Conservation (phyloP, 2,329 filamentous ascomycete species). For the Xylariaceae sp. region DNA sequence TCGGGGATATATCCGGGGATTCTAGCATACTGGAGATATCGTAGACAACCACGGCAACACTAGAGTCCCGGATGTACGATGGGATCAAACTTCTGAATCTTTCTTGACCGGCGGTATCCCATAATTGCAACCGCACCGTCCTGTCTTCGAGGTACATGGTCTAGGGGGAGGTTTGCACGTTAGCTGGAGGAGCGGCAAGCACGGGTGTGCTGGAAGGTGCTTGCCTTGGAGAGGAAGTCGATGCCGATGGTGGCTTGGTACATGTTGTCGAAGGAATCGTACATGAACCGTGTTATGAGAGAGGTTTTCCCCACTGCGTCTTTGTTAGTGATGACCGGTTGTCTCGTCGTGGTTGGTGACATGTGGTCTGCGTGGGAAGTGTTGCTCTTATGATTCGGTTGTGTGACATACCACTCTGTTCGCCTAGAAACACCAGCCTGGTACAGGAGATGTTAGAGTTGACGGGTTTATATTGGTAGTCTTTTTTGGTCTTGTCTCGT, state of each 20-base stretch:
- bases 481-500: too few species aligned
- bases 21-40: conserved; percentile 76
- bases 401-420: conserved; percentile 82
- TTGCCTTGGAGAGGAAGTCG: conserved; percentile 96
- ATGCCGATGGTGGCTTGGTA: conserved; percentile 99
- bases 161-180: too few species aligned
- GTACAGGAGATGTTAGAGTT: conserved; percentile 14
- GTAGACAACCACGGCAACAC: conserved; percentile 96
- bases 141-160: conserved; percentile 99
- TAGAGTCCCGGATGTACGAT: conserved; percentile 97
- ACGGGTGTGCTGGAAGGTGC: too few species aligned
- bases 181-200: too few species aligned
- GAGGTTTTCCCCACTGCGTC: conserved; percentile 91
- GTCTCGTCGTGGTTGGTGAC: background rate
- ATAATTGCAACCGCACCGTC: conserved; percentile 93
- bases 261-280: conserved; percentile 99
- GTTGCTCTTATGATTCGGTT: too few species aligned
- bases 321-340: conserved; percentile 5
- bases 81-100: conserved; percentile 95
- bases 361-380: background rate
- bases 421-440: conserved; percentile 93
- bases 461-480: too few species aligned
- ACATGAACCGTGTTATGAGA: conserved; percentile 98
- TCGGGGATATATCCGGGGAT: background rate
- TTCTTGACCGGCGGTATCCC: conserved; percentile 98